These are phyloP conservation scores for Phlegmacium glaucopus DNA, from an alignment of 768 basidiomycete species.

Conservation along the genomic window DNA sequence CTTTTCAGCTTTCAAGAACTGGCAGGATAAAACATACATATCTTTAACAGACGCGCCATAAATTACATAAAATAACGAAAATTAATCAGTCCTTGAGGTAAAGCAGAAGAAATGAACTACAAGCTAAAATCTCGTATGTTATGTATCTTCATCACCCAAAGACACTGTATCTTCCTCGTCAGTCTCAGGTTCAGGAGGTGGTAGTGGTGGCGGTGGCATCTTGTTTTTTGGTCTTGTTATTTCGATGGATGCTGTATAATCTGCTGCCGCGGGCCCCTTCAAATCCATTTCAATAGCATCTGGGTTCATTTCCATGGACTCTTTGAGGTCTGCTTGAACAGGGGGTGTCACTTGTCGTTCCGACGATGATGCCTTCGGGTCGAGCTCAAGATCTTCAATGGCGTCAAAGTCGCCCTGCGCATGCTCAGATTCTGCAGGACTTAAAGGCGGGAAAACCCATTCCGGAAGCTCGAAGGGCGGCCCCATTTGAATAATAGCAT, in stretches of 20 bases:
- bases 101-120: too few species aligned
- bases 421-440: neutral
- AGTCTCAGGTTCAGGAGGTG: neutral
- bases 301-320: too few species aligned
- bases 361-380: too few species aligned
- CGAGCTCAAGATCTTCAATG: too few species aligned
- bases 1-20: neutral
- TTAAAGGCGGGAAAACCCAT: neutral
- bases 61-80: neutral
- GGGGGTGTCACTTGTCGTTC: too few species aligned
- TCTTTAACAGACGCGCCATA: neutral
- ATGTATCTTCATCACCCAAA: constrained; percentile 5
- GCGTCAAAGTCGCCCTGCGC: neutral
- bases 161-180: neutral
- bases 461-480: neutral
- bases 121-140: too few species aligned
- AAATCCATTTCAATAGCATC: neutral
- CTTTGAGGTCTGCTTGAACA: too few species aligned
- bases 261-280: neutral
- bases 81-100: neutral
- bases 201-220: neutral
- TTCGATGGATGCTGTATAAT: neutral
- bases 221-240: neutral
- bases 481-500: neutral
- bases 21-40: neutral